Conservation (phyloP, 108 stramenopile species). For the Heterococcus sp. region DNA sequence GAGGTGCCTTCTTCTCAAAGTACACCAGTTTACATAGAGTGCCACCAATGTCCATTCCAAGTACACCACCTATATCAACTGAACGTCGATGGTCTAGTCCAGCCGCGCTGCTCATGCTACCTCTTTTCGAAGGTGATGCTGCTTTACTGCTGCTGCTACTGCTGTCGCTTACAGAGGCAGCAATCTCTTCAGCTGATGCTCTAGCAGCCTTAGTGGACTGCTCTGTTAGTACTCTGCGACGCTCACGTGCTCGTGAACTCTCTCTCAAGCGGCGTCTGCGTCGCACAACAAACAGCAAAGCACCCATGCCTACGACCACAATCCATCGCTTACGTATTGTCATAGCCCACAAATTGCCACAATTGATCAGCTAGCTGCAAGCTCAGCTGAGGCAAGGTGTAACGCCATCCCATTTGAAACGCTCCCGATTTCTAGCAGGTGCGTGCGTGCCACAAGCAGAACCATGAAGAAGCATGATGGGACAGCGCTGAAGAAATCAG, state of each 20-base stretch:
- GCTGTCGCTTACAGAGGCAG: not conserved
- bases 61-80: slow-evolving; percentile 64
- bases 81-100: slow-evolving; percentile 7
- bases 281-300: slow-evolving; percentile 1
- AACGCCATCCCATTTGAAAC: too few relatives aligned
- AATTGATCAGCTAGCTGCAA: too few relatives aligned
- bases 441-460: too few relatives aligned
- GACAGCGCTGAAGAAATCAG: too few relatives aligned
- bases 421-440: too few relatives aligned
- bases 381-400: too few relatives aligned
- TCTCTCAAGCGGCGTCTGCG: slow-evolving; percentile 1
- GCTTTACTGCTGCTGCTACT: not conserved
- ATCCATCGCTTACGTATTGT: slow-evolving; percentile 7
- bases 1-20: slow-evolving; percentile 70
- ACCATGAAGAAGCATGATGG: too few relatives aligned
- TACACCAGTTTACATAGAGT: slow-evolving; percentile 93
- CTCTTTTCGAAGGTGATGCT: not conserved
- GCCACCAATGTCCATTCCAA: slow-evolving; percentile 86
- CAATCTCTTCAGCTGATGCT: not conserved
- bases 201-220: not conserved
- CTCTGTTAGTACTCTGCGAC: too few relatives aligned
- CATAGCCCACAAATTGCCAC: too few relatives aligned
- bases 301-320: slow-evolving; percentile 8
- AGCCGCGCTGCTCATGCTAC: too few relatives aligned
- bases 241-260: not conserved